Percentiles rank a stretch among this genome's conserved stretches.
phyloP scores from a whole-genome alignment of 1,284 basidiomycete genomes.

The Heterobasidion annosum region DNA sequence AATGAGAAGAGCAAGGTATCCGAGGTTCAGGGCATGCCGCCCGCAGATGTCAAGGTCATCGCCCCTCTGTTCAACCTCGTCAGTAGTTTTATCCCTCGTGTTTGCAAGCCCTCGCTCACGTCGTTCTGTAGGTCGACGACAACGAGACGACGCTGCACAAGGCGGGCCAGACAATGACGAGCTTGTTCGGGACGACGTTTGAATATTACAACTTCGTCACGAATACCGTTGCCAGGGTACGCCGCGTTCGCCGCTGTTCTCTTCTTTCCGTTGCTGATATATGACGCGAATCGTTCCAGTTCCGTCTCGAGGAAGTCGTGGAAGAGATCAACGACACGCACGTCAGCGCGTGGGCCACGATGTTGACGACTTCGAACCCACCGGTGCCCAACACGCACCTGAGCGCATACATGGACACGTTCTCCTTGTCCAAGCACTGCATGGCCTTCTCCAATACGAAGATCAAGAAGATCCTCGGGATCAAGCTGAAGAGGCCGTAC shows the following conservation, averaged over 20 bases:
- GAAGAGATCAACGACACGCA: slow-evolving; percentile 89
- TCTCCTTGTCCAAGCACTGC: slow-evolving; percentile 56
- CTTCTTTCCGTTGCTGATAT: neutral
- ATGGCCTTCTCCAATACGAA: slow-evolving; percentile 61
- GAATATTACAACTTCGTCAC: slow-evolving; percentile 77
- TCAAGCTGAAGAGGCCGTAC: slow-evolving; percentile 53
- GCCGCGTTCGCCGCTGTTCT: slow-evolving; percentile 8
- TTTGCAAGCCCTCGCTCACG: neutral
- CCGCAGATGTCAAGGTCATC: slow-evolving; percentile 46
- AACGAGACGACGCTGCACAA: slow-evolving; percentile 69
- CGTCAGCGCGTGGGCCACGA: slow-evolving; percentile 77
- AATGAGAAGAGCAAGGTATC: slow-evolving; percentile 62
- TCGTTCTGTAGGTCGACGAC: slow-evolving; percentile 58
- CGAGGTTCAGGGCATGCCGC: slow-evolving; percentile 51
- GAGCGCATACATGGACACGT: slow-evolving; percentile 77
- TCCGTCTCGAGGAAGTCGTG: slow-evolving; percentile 60
- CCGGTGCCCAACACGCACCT: slow-evolving; percentile 72
- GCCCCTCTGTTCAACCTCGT: slow-evolving; percentile 82
- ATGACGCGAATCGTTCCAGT: slow-evolving; percentile 18
- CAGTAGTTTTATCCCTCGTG: slow-evolving; percentile 13
- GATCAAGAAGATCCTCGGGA: slow-evolving; percentile 69
- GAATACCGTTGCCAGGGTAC: slow-evolving; percentile 60
- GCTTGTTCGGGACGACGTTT: slow-evolving; percentile 76
- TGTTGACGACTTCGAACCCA: slow-evolving; percentile 68
- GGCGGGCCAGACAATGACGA: slow-evolving; percentile 64